Base-by-base conservation (phyloP, 2,329 filamentous ascomycete genomes). In the Scytalidium sp. region DNA sequence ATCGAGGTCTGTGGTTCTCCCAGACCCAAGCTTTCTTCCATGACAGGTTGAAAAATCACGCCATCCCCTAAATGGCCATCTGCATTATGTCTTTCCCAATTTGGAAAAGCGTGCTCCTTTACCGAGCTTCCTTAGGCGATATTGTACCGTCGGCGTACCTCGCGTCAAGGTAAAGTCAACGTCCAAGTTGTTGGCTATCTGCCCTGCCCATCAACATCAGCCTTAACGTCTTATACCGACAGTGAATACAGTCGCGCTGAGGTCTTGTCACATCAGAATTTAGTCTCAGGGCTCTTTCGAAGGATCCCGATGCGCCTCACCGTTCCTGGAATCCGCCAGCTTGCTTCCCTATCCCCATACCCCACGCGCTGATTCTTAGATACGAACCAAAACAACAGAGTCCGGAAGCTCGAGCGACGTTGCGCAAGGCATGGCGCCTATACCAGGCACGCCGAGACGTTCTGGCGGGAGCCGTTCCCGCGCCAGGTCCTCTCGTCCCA, bases 391-490 rank as follows among this genome's bases (percentile, higher is more conserved):
- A 5, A 36, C 17, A 36, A 8, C 7, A 15, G 8, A 36, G 15
- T 15, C 5, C 17, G 13, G 32, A 36, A 36, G 32, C n/a, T 7
- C 21, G n/a, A 20, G 32, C 22, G 23, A 19, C 23, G 43, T 17
- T 29, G 11, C 23, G 22, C 23, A 23, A 45, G 17, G 32, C 32
- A 63, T 61, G 61, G 51, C 55, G 20, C 56, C 58, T 49, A 32
- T 53, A 39, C 55, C 57, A 50, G 49, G 45, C 22, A 63, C 60
- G 17, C 58, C 61, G 45, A 56, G 57, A 36, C 54, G 60, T 43
- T 53, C 59, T 54, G 58, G 56, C 39, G 56, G 58, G n/a, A 56
- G 49, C 48, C 57, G 59, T 53, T 47, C 52, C 25, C 56, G 60
- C 27, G 11, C 32, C 17, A 36, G 13, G 17, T 52, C 56, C 27